phyloP scores from a whole-genome alignment of 257 asterid species.

The Fraxinus anomala region DNA sequence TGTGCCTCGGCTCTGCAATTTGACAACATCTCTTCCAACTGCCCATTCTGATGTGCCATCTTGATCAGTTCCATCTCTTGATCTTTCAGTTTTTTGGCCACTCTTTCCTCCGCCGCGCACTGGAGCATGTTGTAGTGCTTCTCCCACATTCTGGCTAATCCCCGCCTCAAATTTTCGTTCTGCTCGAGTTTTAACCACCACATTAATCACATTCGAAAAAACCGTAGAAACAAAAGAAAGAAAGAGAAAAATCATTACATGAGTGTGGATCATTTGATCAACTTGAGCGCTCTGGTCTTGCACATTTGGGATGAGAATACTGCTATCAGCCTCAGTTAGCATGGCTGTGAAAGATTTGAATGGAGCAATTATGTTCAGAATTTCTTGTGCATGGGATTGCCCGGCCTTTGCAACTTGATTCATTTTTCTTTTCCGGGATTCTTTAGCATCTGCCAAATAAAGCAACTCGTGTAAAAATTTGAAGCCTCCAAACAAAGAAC shows the following conservation, averaged over 20 bases:
- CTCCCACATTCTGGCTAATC: conserved; percentile 13
- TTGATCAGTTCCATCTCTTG: conserved; percentile 5
- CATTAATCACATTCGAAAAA: background rate
- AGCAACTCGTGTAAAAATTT: background rate
- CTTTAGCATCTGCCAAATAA: background rate
- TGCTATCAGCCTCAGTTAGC: conserved; percentile 21
- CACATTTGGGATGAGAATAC: background rate
- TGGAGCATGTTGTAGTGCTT: conserved; percentile 7
- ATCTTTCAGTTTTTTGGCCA: conserved; percentile 30
- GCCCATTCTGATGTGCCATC: background rate
- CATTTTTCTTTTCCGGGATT: conserved; percentile 39
- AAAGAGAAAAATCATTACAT: conserved; percentile 20
- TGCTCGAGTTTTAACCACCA: conserved; percentile 16
- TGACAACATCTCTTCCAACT: conserved; percentile 12
- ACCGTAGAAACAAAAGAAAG: background rate
- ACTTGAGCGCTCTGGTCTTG: conserved; percentile 5
- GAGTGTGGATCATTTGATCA: conserved; percentile 27
- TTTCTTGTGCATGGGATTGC: background rate
- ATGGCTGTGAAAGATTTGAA: conserved; percentile 32
- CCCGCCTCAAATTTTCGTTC: conserved; percentile 34
- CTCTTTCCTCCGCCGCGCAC: conserved; percentile 24
- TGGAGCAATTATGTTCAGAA: conserved; percentile 25
- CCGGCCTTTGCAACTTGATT: conserved; percentile 29
- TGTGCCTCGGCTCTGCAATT: conserved; percentile 25
- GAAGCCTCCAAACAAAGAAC: background rate